These are phyloP conservation scores for Aspergillus nidulans DNA, from an alignment of 495 filamentous ascomycete genomes.

Conservation along the genomic window DNA sequence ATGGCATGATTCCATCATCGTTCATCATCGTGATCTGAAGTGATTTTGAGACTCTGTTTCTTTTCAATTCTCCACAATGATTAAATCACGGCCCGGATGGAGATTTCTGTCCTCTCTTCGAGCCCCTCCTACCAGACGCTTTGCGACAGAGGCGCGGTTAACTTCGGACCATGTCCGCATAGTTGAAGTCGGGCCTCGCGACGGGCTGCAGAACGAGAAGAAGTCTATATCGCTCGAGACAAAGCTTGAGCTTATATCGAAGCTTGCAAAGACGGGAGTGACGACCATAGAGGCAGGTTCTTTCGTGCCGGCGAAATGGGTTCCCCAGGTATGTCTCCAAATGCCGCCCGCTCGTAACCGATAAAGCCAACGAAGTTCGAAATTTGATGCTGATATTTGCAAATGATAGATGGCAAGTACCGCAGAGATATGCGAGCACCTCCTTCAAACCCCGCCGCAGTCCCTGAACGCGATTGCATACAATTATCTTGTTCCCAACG, in stretches of 20 bases:
- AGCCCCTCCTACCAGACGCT: constrained; percentile 26
- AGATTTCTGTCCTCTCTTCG: constrained; percentile 32
- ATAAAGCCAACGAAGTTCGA: background rate
- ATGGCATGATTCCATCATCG: constrained; percentile 8
- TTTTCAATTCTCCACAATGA: constrained; percentile 14
- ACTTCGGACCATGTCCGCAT: constrained; percentile 57
- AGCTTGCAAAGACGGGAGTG: constrained; percentile 79
- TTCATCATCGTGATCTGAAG: background rate
- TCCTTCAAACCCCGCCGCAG: constrained; percentile 56
- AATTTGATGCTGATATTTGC: background rate
- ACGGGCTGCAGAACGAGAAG: constrained; percentile 96
- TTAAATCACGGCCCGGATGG: constrained; percentile 21
- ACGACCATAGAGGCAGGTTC: constrained; percentile 89
- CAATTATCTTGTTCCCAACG: constrained; percentile 91
- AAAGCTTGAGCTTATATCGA: constrained; percentile 79
- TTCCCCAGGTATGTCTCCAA: constrained; percentile 68
- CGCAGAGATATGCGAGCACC: constrained; percentile 69
- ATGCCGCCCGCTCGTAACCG: background rate
- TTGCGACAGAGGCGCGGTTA: constrained; percentile 46
- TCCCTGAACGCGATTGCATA: constrained; percentile 70
- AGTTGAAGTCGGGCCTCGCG: constrained; percentile 89
- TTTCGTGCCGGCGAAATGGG: constrained; percentile 97
- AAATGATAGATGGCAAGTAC: constrained; percentile 81
- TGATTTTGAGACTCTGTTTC: background rate
- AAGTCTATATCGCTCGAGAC: constrained; percentile 70